Base-by-base conservation (phyloP, 805 yeast genomes). In the Saturnispora gosingensis region DNA sequence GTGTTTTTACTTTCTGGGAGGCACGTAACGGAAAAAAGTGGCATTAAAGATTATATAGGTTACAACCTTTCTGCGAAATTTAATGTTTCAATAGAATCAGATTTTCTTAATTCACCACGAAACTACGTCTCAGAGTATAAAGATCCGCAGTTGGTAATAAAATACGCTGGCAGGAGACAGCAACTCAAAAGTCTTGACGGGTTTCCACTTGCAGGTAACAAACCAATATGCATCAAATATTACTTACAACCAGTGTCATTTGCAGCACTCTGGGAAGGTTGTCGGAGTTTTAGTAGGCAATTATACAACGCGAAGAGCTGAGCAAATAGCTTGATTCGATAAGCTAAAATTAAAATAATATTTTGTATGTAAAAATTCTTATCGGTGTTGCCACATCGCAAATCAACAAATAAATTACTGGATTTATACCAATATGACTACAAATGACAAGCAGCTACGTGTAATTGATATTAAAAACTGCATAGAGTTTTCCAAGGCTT, bases 1-100 rank as follows among this genome's bases (percentile, higher is more conserved):
- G 58, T 59, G n/a, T 55, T 57, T 24, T 49, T 59, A 16, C 34
- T 57, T 43, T 56, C 62, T 24, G 49, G 45, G 10, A 35, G 53
- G 6, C 38, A 48, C 22, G 43, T 39, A 13, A 46, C 52, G 9
- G 35, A 35, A 11, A 36, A 46, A 15, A 36, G 44, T 25, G 49
- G 40, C 11, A 38, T 38, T 11, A 48, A 20, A 25, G 39, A 42
- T 11, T 32, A 4, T 28, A 51, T 44, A 32, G 28, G 24, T 45
- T 13, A 9, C n/a, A 5, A 34, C 22, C 10, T 27, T 7, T 22
- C 6, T 13, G 15, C 18, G n/a, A 28, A 35, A 5, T 42, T 8
- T 40, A 20, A 24, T 24, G 43, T 24, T 32, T 6, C 11, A 13
- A 45, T 45, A 35, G 42, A 20, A 10, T n/a, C 30, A 16, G 49